Evolutionary conservation across 78 protist genomes (phyloP), one percentile per base, ranked within the genome.

Genomic region (Dictyostelium capitatum): DNA sequence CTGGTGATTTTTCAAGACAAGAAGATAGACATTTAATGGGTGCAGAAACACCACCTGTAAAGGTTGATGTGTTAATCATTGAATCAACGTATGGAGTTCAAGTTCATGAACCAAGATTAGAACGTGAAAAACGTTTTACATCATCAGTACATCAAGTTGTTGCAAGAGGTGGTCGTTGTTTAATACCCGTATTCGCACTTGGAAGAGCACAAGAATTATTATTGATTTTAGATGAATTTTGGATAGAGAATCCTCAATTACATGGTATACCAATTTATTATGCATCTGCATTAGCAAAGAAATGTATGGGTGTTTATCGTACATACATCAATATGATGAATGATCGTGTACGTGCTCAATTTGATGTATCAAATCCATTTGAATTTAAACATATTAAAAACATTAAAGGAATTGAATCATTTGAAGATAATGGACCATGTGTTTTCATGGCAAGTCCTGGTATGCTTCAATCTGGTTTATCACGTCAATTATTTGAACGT

Each of bases 131-230:
- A 15, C 91, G 95, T 14, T 97, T 98, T 83, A 97, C 98, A 0
- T 37, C 74, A 7, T 62, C 78, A 80, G 62, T 83, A 6, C 85
- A 83, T 43, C 83, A 79, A 4, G 64, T 95, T 6, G 84, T 89
- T 6, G 37, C 7, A 12, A 69, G 98, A 11, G 98, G 95, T 20
- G 99, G 99, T 9, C 80, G 96, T 20, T 97, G 98, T 53, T 94
- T 99, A 69, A 74, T 99, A 12, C 99, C 99, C 0, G 99, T 98
- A 17, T 99, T 98, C 65, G 99, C 99, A 0, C 81, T 98, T 25
- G 99, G 99, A 8, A 83, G 99, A 6, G 99, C 99, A n/a, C 99
- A 99, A 84, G 99, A 99, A 89, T 94, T 99, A 8, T 89, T 98
- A 19, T 96, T 99, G 25, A 97, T 99, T 41, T 87, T 99, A 10